Evolutionary conservation across 177 flowering plant species (phyloP).

Genomic region (Vitis hybrid): DNA sequence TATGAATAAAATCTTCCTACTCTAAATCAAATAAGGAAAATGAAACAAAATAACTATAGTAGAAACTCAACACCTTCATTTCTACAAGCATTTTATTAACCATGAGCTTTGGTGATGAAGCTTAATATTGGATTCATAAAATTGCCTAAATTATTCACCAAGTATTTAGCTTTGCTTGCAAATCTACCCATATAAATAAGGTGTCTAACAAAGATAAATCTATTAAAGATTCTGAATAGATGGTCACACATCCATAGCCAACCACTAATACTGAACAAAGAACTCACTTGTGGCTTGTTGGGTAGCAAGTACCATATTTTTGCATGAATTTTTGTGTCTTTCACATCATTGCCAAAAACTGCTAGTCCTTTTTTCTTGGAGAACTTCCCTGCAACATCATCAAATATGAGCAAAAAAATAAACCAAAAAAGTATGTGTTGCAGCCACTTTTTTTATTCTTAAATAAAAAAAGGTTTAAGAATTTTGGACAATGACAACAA

Average conservation of each 20-base stretch:
- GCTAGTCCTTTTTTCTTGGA: slow-evolving; percentile 95
- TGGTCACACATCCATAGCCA: background rate
- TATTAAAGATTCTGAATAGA: background rate
- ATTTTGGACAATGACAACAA: too few species aligned
- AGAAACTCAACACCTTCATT: background rate
- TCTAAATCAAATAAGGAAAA: too few species aligned
- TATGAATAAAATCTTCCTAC: too few species aligned
- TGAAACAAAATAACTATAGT: background rate
- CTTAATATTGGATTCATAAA: slow-evolving; percentile 88
- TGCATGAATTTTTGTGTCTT: slow-evolving; percentile 80
- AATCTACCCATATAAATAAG: slow-evolving; percentile 81
- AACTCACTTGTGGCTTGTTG: slow-evolving; percentile 63
- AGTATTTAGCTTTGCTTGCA: slow-evolving; percentile 88
- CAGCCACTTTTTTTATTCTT: too few species aligned
- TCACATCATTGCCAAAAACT: slow-evolving; percentile 97
- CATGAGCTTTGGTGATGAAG: slow-evolving; percentile 85
- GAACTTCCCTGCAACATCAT: slow-evolving; percentile 73
- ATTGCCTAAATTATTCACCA: slow-evolving; percentile 90
- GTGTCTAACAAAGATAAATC: slow-evolving; percentile 53
- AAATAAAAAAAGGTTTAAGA: too few species aligned
- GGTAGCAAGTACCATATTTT: slow-evolving; percentile 96
- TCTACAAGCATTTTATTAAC: slow-evolving; percentile 22
- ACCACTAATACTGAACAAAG: background rate
- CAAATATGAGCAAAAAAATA: background rate
- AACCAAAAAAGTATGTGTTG: too few species aligned